Evolutionary conservation across 345 rosid species (phyloP), one percentile per base, ranked within the genome.

Genomic region (Aquilaria sinensis): DNA sequence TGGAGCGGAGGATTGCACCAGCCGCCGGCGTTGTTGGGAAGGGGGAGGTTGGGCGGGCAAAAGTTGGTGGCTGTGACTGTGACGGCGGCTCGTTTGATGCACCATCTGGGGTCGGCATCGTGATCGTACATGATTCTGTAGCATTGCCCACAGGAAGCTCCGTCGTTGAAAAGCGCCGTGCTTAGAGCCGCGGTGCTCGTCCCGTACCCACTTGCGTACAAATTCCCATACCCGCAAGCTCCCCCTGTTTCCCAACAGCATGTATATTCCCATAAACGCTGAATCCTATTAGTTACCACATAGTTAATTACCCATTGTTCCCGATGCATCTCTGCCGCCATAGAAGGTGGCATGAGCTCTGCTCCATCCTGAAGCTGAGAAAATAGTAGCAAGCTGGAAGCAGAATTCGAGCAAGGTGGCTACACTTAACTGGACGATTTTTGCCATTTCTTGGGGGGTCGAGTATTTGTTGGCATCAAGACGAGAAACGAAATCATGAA

Each of bases 1-100:
- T 15, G 57, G 1, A 15, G 57, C 3, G 57, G 57, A 29, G 57
- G 57, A 53, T 53, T 53, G 33, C 57, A 53, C 57, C 57, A 53
- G 32, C 57, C 57, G 32, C 57, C 34, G 10, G 6, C 11, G 33
- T 53, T 23, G 31, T 7, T 15, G 32, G 57, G 32, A 23, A 53
- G 34, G 9, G 57, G 33, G 10, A 4, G 23, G 33, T 53, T 53
- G 2, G 57, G 57, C 9, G 57, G 57, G 57, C 57, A 53, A 33
- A 53, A 53, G 31, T 53, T 53, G 6, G 57, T 53, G 32, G 32
- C 57, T 11, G 57, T 30, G 6, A 53, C 31, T 10, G 57, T 53
- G 8, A 53, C 32, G 1, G 33, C 5, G 13, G 37, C 6, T 10
- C 58, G 43, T 11, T 55, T 55, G 31, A 55, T 29, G 41, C 58